phyloP scores from a whole-genome alignment of 768 basidiomycete species.

The Hydnum rufescens region DNA sequence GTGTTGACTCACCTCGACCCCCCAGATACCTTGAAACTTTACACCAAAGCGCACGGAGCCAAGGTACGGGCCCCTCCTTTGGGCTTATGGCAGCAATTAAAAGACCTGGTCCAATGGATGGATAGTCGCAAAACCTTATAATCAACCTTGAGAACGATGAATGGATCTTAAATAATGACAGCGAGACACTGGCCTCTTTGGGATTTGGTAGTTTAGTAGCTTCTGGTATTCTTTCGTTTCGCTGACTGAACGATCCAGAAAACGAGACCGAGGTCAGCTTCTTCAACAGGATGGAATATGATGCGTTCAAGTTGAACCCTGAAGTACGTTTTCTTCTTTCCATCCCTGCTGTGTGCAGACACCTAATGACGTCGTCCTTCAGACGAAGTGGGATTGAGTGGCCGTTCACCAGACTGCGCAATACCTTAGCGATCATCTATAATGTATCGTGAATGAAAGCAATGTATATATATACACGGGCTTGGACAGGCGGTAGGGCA shows the following conservation, averaged over 20 bases:
- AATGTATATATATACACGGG: too few relatives aligned
- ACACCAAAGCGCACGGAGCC: conserved; percentile 83
- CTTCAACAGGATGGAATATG: conserved; percentile 62
- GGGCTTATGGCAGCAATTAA: too few relatives aligned
- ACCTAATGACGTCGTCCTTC: too few relatives aligned
- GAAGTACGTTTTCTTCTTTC: too few relatives aligned
- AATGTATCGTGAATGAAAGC: too few relatives aligned
- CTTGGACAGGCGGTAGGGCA: too few relatives aligned
- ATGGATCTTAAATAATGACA: conserved; percentile 65
- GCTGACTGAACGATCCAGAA: conserved; percentile 29
- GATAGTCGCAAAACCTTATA: conserved; percentile 85
- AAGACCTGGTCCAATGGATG: background rate
- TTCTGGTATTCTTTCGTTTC: background rate
- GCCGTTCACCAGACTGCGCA: too few relatives aligned
- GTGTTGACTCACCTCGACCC: background rate
- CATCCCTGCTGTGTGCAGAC: too few relatives aligned
- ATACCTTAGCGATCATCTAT: too few relatives aligned
- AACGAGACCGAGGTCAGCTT: conserved; percentile 93
- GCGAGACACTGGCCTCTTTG: conserved; percentile 38
- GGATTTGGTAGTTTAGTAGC: conserved; percentile 50
- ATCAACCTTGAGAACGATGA: conserved; percentile 95
- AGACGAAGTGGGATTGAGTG: too few relatives aligned
- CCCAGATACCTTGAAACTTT: conserved; percentile 82
- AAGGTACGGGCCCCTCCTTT: too few relatives aligned
- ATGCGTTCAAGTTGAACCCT: conserved; percentile 65